phyloP scores from a whole-genome alignment of 768 basidiomycete genomes.

The Boletus sensibilis region DNA sequence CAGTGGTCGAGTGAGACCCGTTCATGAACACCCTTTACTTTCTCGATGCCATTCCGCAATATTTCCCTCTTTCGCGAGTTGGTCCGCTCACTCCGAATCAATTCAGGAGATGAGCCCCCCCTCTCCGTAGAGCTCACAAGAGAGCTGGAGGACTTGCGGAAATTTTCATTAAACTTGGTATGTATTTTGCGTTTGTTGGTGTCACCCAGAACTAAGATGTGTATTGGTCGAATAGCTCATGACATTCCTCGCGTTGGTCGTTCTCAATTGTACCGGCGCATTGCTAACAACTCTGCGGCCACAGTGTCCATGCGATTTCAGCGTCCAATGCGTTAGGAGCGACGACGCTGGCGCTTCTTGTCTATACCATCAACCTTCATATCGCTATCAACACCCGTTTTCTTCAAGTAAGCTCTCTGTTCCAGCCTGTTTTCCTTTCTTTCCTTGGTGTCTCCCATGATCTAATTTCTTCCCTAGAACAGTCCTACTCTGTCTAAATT shows the following conservation, averaged over 20 bases:
- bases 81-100: not conserved
- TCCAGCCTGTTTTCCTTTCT: not conserved
- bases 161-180: conserved; percentile 23
- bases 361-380: conserved; percentile 33
- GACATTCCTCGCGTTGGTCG: conserved; percentile 28
- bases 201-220: not conserved
- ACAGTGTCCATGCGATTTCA: conserved; percentile 24
- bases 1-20: not conserved
- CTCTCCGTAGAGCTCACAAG: conserved; percentile 14
- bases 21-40: not conserved
- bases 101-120: conserved; percentile 1
- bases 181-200: not conserved
- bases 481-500: conserved; percentile 12
- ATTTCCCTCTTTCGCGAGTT: not conserved
- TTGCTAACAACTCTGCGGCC: not conserved
- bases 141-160: conserved; percentile 25
- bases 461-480: conserved; percentile 6
- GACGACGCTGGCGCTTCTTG: conserved; percentile 25
- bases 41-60: conserved; percentile 10
- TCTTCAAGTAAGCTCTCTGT: conserved; percentile 16
- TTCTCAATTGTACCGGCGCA: not conserved
- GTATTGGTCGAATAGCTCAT: conserved; percentile 18
- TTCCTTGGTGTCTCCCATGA: not conserved
- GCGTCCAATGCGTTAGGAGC: conserved; percentile 17
- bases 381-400: conserved; percentile 14